Conservation (phyloP, 345 rosid species). For the Corchorus olitorius region DNA sequence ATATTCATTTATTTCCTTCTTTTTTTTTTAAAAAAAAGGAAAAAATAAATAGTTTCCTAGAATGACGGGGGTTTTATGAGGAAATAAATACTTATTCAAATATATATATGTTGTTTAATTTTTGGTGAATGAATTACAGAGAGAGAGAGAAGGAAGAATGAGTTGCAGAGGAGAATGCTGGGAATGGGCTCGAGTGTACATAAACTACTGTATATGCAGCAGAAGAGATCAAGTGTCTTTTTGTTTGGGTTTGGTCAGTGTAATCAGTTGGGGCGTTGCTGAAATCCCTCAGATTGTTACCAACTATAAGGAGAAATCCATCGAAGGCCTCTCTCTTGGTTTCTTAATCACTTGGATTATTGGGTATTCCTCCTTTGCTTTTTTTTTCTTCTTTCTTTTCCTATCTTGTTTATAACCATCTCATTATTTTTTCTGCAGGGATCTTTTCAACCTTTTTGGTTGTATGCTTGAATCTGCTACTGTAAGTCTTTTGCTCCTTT, state of each 20-base stretch:
- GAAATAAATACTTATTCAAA: too few relatives aligned
- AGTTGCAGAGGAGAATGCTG: constrained; percentile 35
- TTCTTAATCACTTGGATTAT: constrained; percentile 80
- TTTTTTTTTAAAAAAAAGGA: too few relatives aligned
- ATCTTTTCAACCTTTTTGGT: constrained; percentile 76
- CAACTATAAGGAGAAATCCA: constrained; percentile 64
- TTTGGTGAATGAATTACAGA: too few relatives aligned
- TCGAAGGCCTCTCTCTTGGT: constrained; percentile 76
- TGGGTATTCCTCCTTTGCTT: constrained; percentile 45
- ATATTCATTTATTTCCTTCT: too few relatives aligned
- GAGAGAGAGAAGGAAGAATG: neutral
- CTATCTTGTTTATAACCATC: neutral
- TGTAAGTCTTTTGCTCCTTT: constrained; percentile 40
- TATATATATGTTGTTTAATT: too few relatives aligned
- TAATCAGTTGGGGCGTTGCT: constrained; percentile 78
- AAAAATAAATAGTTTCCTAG: too few relatives aligned
- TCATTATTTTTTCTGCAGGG: constrained; percentile 42
- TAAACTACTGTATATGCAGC: constrained; percentile 57
- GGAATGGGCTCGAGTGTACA: constrained; percentile 47
- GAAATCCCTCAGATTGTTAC: constrained; percentile 85
- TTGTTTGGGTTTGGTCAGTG: constrained; percentile 64
- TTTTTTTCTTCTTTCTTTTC: neutral
- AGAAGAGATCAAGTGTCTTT: constrained; percentile 52
- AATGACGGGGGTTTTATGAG: too few relatives aligned
- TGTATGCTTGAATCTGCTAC: constrained; percentile 88